These are phyloP conservation scores for Rosellinia necatrix DNA, from an alignment of 2,329 filamentous ascomycete genomes.

Conservation along the genomic window DNA sequence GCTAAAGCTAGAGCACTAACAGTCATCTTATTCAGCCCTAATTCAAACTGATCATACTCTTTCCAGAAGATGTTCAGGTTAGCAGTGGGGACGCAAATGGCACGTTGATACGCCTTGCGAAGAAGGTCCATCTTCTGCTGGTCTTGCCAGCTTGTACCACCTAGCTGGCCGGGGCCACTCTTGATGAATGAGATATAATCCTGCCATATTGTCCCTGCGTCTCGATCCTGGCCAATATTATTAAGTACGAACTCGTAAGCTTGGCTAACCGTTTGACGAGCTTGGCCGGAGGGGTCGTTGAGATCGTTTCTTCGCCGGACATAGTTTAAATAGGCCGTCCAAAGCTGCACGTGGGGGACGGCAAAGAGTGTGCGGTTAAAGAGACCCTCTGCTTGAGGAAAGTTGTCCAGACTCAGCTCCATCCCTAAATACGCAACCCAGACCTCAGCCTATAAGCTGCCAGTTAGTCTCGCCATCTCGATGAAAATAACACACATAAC, in stretches of 20 bases:
- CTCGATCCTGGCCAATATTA: slow-evolving; percentile 88
- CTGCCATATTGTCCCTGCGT: slow-evolving; percentile 87
- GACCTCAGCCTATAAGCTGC: slow-evolving; percentile 80
- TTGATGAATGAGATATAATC: slow-evolving; percentile 96
- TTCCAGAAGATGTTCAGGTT: slow-evolving; percentile 89
- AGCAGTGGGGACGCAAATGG: slow-evolving; percentile 83
- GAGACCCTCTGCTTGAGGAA: slow-evolving; percentile 77
- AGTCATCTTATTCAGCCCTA: slow-evolving; percentile 88
- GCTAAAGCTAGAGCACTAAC: slow-evolving; percentile 56
- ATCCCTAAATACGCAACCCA: slow-evolving; percentile 90
- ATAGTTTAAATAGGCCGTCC: slow-evolving; percentile 94
- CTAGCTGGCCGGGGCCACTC: slow-evolving; percentile 81
- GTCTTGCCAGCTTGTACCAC: slow-evolving; percentile 90
- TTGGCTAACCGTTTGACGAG: slow-evolving; percentile 78
- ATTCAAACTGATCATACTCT: slow-evolving; percentile 96
- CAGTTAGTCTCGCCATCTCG: slow-evolving; percentile 42
- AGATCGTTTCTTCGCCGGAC: slow-evolving; percentile 90
- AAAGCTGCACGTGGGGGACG: slow-evolving; percentile 83
- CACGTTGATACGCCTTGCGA: slow-evolving; percentile 89
- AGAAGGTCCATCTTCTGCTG: slow-evolving; percentile 97
- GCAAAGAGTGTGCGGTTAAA: slow-evolving; percentile 80
- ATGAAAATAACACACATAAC: background rate
- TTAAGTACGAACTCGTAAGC: slow-evolving; percentile 93
- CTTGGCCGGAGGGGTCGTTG: slow-evolving; percentile 76
- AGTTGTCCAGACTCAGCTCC: slow-evolving; percentile 86